These are phyloP conservation scores for Colletotrichum sansevieriae DNA, from an alignment of 2,329 filamentous ascomycete genomes.

Conservation along the genomic window DNA sequence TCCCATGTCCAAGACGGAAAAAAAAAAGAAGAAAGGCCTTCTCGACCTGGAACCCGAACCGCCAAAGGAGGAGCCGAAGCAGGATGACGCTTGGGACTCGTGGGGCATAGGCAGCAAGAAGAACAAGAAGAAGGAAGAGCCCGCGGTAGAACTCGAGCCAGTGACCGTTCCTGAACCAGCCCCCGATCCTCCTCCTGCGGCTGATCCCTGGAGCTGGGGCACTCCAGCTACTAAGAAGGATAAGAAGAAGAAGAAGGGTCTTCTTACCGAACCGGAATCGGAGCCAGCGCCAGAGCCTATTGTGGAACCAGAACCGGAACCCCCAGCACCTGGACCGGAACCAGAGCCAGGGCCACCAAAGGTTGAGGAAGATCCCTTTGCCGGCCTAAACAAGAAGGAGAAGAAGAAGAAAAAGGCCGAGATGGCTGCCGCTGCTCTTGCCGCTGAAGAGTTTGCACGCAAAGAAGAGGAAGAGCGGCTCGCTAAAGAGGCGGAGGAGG, in stretches of 20 bases:
- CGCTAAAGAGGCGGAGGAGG: slow-evolving; percentile 14
- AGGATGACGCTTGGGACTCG: slow-evolving; percentile 43
- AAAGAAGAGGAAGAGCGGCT: slow-evolving; percentile 21
- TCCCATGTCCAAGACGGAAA: slow-evolving; percentile 51
- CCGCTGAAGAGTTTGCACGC: slow-evolving; percentile 9
- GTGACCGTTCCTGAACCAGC: slow-evolving; percentile 44
- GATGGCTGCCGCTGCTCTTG: slow-evolving; percentile 32
- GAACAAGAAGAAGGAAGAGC: slow-evolving; percentile 59
- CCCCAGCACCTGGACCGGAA: slow-evolving; percentile 29
- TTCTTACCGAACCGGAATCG: slow-evolving; percentile 43
- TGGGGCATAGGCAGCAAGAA: slow-evolving; percentile 58
- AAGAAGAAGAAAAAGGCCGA: slow-evolving; percentile 49
- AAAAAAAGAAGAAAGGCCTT: slow-evolving; percentile 53
- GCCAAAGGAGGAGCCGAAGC: slow-evolving; percentile 29
- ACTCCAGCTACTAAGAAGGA: slow-evolving; percentile 51
- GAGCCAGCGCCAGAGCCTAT: slow-evolving; percentile 31
- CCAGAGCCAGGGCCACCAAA: slow-evolving; percentile 50
- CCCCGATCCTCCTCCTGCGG: slow-evolving; percentile 48
- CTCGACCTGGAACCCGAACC: slow-evolving; percentile 44
- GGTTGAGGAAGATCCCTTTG: slow-evolving; percentile 50
- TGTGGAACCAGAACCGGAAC: slow-evolving; percentile 43
- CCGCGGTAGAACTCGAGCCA: slow-evolving; percentile 35
- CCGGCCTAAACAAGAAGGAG: slow-evolving; percentile 46
- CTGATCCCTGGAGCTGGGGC: slow-evolving; percentile 53
- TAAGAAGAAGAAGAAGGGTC: slow-evolving; percentile 58